phyloP scores from a whole-genome alignment of 768 basidiomycete genomes.

The Boletellus sp. region DNA sequence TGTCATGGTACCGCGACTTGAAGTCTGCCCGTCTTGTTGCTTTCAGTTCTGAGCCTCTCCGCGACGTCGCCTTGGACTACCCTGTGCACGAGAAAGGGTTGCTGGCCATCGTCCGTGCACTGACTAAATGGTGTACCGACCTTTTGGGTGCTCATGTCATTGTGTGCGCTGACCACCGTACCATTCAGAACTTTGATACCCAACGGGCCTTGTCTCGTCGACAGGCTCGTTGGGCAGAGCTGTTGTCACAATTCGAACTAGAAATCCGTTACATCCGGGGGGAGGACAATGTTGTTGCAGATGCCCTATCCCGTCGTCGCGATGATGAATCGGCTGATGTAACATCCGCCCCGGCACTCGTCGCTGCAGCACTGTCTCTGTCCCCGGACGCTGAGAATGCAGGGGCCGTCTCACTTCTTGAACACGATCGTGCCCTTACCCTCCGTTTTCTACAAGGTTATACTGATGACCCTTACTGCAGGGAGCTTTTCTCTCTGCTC shows the following conservation, averaged over 20 bases:
- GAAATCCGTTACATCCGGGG: constrained; percentile 22
- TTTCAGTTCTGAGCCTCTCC: background rate
- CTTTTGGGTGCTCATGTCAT: background rate
- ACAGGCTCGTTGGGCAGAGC: constrained; percentile 38
- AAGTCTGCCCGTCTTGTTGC: background rate
- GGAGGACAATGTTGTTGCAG: constrained; percentile 28
- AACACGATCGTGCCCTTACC: background rate
- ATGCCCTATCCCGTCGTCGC: constrained; percentile 34
- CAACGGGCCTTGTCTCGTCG: background rate
- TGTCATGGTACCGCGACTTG: background rate
- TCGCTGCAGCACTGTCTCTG: background rate
- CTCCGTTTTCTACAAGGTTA: background rate
- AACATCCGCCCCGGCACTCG: no score
- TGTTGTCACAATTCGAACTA: constrained; percentile 36
- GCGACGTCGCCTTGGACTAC: constrained; percentile 20
- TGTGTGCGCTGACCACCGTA: constrained; percentile 31
- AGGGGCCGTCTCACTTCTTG: no score
- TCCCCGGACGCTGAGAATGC: no score
- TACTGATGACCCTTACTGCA: background rate
- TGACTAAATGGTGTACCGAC: constrained; percentile 28
- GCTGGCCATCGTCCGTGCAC: constrained; percentile 30
- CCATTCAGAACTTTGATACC: constrained; percentile 8
- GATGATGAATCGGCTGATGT: background rate
- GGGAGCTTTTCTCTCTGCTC: background rate
- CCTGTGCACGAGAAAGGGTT: constrained; percentile 31